A percentile compares a stretch with the other conserved stretches of the same genome.
These are phyloP conservation scores for Helichrysum umbraculigerum DNA, from an alignment of 129 eudicot species.

Conservation along the genomic window DNA sequence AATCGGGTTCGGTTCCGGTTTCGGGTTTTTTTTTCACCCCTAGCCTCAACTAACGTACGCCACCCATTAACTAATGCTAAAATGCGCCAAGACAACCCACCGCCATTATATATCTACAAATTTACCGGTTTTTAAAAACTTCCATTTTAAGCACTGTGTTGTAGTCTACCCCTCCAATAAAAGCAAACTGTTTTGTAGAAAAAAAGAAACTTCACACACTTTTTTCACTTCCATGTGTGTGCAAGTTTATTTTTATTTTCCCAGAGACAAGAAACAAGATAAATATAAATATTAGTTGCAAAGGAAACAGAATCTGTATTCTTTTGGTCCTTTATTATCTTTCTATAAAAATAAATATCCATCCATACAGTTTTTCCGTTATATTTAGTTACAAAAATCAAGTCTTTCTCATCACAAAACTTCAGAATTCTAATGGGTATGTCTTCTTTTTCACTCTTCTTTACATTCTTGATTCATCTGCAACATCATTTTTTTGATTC, in stretches of 20 bases:
- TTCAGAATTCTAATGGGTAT: constrained; percentile 53
- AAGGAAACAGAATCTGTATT: neutral
- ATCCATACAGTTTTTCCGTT: neutral
- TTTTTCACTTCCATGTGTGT: constrained; percentile 8
- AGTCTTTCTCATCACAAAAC: constrained; percentile 10
- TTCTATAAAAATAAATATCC: neutral
- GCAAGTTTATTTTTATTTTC: neutral
- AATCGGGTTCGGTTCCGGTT: no score
- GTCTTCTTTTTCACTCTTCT: constrained; percentile 21
- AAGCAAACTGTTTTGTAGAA: neutral
- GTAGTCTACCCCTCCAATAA: neutral
- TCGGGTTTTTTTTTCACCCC: no score
- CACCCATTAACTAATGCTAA: constrained; percentile 25
- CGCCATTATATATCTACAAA: constrained; percentile 22
- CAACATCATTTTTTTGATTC: neutral
- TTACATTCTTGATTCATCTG: neutral
- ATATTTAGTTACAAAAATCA: constrained; percentile 28
- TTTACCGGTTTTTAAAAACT: constrained; percentile 20
- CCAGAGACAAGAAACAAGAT: neutral
- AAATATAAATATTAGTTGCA: neutral
- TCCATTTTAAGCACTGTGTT: constrained; percentile 25
- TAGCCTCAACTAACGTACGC: constrained; percentile 9
- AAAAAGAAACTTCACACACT: neutral
- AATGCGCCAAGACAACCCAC: constrained; percentile 34
- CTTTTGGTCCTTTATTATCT: neutral